A percentile compares a stretch with the other conserved stretches of the same genome.
Conservation (phyloP, 176 grass and related monocot species). For the Triticum aestivum region IWGSC_CS_RefSeq_v2.1 NC_057798.1:98003075-98003574, state of each 20-base stretch:
- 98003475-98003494: constrained; percentile 9
- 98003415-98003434: neutral
- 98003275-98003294: neutral
- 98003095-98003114: constrained; percentile 54
- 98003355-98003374: constrained; percentile 71
- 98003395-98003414: neutral
- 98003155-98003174: constrained; percentile 53
- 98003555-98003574: neutral
- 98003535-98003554: neutral
- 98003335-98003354: constrained; percentile 92
- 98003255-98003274: neutral
- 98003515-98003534: neutral
- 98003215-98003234: neutral
- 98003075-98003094: constrained; percentile 50
- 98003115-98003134: constrained; percentile 57
- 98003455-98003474: neutral
- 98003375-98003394: constrained; percentile 12
- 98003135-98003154: constrained; percentile 85
- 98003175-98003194: constrained; percentile 91
- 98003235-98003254: neutral
- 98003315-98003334: constrained; percentile 51
- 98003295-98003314: constrained; percentile 70
- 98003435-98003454: neutral
- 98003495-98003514: neutral
- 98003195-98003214: constrained; percentile 41